phyloP scores from a whole-genome alignment of 768 basidiomycete species.

The Tubosaeta sp. region DNA sequence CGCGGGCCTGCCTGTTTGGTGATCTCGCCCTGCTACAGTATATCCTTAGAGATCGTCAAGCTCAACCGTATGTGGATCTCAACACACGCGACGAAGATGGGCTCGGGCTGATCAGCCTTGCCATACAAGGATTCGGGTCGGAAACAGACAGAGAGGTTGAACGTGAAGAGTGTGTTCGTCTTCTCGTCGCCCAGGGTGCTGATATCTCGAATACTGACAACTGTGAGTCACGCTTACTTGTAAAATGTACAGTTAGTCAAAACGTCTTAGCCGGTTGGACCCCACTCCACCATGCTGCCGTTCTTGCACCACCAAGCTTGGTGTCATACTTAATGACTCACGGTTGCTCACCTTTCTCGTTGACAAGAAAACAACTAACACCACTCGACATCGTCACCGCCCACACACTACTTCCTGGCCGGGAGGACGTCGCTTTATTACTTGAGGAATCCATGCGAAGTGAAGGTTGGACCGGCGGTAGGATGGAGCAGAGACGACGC shows the following conservation, averaged over 20 bases:
- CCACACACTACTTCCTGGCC: constrained; percentile 73
- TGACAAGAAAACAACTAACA: constrained; percentile 75
- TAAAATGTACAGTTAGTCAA: constrained; percentile 4
- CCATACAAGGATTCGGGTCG: constrained; percentile 78
- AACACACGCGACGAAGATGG: constrained; percentile 80
- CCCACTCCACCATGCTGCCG: constrained; percentile 85
- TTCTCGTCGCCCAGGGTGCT: constrained; percentile 76
- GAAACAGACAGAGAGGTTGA: constrained; percentile 84
- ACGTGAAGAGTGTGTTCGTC: constrained; percentile 82
- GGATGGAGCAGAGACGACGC: constrained; percentile 66
- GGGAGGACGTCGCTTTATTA: constrained; percentile 82
- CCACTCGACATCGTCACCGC: constrained; percentile 89
- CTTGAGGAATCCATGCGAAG: constrained; percentile 86
- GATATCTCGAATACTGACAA: constrained; percentile 58
- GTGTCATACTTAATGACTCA: constrained; percentile 91
- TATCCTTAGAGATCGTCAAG: constrained; percentile 63
- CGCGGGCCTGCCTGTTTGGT: constrained; percentile 74
- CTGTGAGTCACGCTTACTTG: constrained; percentile 38
- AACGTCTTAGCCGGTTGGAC: constrained; percentile 81
- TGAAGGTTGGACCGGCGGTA: constrained; percentile 76
- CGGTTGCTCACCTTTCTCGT: constrained; percentile 77
- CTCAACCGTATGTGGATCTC: constrained; percentile 66
- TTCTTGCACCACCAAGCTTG: constrained; percentile 85
- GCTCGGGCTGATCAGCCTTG: constrained; percentile 68
- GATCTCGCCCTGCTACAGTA: constrained; percentile 70